Evolutionary conservation across 192 early-diverging fungal species (phyloP).

Genomic region (Entomortierella chlamydospora): DNA sequence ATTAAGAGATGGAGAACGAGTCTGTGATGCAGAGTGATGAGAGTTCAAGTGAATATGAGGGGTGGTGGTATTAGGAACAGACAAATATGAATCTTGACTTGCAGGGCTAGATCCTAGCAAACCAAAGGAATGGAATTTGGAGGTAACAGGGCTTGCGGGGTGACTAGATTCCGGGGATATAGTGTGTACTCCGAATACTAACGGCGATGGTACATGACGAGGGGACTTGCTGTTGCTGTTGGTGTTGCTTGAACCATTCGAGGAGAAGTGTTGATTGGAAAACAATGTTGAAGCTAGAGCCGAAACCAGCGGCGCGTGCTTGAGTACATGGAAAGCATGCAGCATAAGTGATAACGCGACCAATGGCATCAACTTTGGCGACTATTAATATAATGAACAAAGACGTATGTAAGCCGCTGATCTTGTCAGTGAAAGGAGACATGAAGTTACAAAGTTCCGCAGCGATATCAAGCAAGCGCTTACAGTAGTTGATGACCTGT

Average conservation of each 20-base stretch:
- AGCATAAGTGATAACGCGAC: slow-evolving; percentile 52
- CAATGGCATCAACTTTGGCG: slow-evolving; percentile 25
- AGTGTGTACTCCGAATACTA: slow-evolving; percentile 11
- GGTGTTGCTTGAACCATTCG: neutral
- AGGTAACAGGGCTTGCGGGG: slow-evolving; percentile 46
- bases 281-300: slow-evolving; percentile 49
- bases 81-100: slow-evolving; percentile 14
- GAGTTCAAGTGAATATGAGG: slow-evolving; percentile 8
- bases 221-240: neutral
- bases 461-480: neutral
- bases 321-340: slow-evolving; percentile 57
- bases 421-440: neutral
- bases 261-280: slow-evolving; percentile 37
- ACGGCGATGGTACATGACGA: slow-evolving; percentile 16
- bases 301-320: slow-evolving; percentile 48
- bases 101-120: slow-evolving; percentile 37
- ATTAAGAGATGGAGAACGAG: neutral
- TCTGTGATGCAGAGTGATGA: neutral
- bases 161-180: slow-evolving; percentile 48
- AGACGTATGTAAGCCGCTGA: neutral
- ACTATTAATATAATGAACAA: slow-evolving; percentile 25
- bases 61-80: neutral
- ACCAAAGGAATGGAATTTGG: slow-evolving; percentile 52
- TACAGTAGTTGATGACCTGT: slow-evolving; percentile 7
- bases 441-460: neutral